Percentiles rank a stretch among this genome's conserved stretches.
These are phyloP conservation scores for Aotearoamyces nothofagi DNA, from an alignment of 2,329 filamentous ascomycete genomes.

Conservation along the genomic window DNA sequence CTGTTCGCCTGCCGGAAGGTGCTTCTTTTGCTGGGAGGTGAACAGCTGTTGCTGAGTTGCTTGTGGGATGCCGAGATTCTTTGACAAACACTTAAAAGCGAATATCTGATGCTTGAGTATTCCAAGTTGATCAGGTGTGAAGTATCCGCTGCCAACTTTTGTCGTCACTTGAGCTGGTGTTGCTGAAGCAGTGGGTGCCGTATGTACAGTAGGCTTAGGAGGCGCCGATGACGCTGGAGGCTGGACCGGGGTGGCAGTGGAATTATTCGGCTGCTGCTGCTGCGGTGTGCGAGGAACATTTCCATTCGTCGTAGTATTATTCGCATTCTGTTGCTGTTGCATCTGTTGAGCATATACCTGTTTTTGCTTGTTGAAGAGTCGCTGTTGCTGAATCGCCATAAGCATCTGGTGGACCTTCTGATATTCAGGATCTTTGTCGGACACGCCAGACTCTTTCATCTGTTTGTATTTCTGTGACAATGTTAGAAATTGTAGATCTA, in stretches of 20 bases:
- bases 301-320: conserved; percentile 39
- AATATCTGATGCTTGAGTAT: conserved; percentile 75
- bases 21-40: conserved; percentile 51
- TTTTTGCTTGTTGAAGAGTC: conserved; percentile 19
- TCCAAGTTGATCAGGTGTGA: conserved; percentile 64
- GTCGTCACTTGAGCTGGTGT: conserved; percentile 14
- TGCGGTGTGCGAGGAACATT: conserved; percentile 30
- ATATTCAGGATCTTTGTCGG: conserved; percentile 72
- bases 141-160: conserved; percentile 34
- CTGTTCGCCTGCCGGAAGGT: conserved; percentile 9
- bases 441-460: conserved; percentile 76
- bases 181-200: conserved; percentile 8
- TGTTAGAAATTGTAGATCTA: conserved; percentile 13
- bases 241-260: conserved; percentile 4
- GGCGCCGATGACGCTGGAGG: conserved; percentile 8
- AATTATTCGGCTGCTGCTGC: too few species aligned
- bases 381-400: conserved; percentile 52
- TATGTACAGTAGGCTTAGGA: conserved; percentile 12
- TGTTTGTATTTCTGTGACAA: conserved; percentile 61
- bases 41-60: conserved; percentile 75
- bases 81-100: conserved; percentile 80
- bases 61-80: conserved; percentile 68
- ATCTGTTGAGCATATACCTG: conserved; percentile 40
- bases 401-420: conserved; percentile 70
- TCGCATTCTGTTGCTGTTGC: conserved; percentile 33